Percentiles rank a stretch among this genome's conserved stretches.
phyloP scores from a whole-genome alignment of 257 asterid species.

The Linaria vulgaris region DNA sequence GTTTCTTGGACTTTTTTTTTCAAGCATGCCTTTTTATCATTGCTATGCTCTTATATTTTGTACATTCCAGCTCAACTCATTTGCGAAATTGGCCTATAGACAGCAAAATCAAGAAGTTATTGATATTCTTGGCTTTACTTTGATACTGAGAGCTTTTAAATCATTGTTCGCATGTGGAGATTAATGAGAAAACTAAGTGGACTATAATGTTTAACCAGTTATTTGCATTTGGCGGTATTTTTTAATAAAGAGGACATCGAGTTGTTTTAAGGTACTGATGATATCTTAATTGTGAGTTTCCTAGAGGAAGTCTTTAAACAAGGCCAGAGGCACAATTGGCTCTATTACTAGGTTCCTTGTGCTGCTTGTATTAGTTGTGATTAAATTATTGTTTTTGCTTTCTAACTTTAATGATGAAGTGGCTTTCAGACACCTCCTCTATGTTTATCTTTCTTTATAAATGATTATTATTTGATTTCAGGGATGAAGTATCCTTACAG shows the following conservation, averaged over 20 bases:
- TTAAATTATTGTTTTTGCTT: constrained; percentile 9
- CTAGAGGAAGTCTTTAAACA: constrained; percentile 13
- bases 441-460: constrained; percentile 9
- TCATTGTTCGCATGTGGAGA: constrained; percentile 11
- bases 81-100: background rate
- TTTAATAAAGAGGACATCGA: constrained; percentile 2
- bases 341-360: background rate
- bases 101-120: constrained; percentile 1
- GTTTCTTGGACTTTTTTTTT: background rate
- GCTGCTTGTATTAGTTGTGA: constrained; percentile 1
- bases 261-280: background rate
- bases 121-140: background rate
- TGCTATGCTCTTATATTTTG: background rate
- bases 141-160: constrained; percentile 1
- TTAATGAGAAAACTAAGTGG: background rate
- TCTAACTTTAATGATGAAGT: background rate
- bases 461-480: constrained; percentile 38
- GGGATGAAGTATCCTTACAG: constrained; percentile 75
- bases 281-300: background rate
- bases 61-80: background rate
- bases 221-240: background rate
- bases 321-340: background rate
- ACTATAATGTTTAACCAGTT: background rate
- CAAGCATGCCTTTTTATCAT: background rate
- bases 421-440: constrained; percentile 5